Evolutionary conservation across 345 rosid species (phyloP).

Genomic region (Hibiscus trionum): DNA sequence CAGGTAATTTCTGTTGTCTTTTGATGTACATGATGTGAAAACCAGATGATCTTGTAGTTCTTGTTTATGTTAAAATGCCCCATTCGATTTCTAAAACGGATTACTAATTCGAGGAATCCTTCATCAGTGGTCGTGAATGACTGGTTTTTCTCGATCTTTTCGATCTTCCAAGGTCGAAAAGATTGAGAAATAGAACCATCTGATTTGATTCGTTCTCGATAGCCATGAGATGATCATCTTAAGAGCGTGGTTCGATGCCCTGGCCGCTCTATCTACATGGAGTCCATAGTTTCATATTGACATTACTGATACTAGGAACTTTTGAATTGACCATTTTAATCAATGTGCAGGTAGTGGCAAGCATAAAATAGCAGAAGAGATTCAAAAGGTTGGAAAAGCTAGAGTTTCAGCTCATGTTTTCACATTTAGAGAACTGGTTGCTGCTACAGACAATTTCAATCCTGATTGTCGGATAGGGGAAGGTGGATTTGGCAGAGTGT

Average conservation of each 20-base stretch:
- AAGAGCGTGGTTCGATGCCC: too few relatives aligned
- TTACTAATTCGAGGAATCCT: too few relatives aligned
- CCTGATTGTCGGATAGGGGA: conserved; percentile 41
- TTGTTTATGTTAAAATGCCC: neutral
- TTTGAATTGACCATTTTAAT: neutral
- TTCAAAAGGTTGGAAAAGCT: conserved; percentile 36
- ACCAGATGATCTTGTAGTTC: neutral
- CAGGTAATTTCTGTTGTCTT: conserved; percentile 18
- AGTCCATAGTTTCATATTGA: too few relatives aligned
- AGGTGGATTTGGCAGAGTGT: conserved; percentile 68
- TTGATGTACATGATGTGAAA: neutral
- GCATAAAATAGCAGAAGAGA: conserved; percentile 37
- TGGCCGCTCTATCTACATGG: too few relatives aligned
- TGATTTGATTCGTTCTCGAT: too few relatives aligned
- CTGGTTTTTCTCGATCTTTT: too few relatives aligned
- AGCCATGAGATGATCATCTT: neutral
- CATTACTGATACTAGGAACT: too few relatives aligned
- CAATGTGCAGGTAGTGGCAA: conserved; percentile 32
- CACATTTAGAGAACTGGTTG: conserved; percentile 37
- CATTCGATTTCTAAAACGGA: too few relatives aligned
- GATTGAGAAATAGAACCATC: too few relatives aligned
- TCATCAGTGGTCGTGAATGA: too few relatives aligned
- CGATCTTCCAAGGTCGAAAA: too few relatives aligned
- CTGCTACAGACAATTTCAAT: conserved; percentile 49
- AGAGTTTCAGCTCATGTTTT: conserved; percentile 29